Evolutionary conservation across 495 filamentous ascomycete species (phyloP), one percentile per base, ranked within the genome.

Genomic region (Tuber magnatum): DNA sequence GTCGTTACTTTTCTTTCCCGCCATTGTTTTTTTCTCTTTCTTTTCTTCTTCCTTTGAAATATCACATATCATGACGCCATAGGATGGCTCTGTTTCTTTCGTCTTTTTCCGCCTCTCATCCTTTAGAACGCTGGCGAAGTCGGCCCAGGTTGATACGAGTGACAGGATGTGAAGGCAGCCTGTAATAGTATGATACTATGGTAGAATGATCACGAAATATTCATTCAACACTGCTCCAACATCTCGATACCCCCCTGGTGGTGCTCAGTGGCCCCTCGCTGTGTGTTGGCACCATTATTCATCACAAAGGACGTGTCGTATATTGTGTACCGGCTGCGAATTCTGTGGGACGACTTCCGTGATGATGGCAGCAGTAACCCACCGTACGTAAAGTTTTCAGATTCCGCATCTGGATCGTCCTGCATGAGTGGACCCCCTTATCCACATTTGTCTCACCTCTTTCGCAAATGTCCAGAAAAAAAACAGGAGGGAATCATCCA

Each of bases 141-240:
- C 16, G 41, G 42, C 38, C 12, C 18, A 12, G 40, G 0, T 24
- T 7, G 46, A 44, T 20, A 10, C 75, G 75, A 76, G 75, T 76
- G 75, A 76, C 44, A 69, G 41, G 69, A 12, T 61, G 76, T 76
- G 75, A 76, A 76, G 42, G 56, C 14, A 14, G 35, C 28, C 28
- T 65, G 56, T 65, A 35, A 65, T 35, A 16, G 56, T 35, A 65
- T 35, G 5, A 28, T 35, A 35, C 56, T 20, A 35, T 65, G n/a
- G 28, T 61, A 61, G 2, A 7, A 40, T 2, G 7, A n/a, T 32
- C 18, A 65, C 56, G 14, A 65, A 32, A 35, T 32, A 20, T 65
- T 35, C 56, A 20, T 35, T 35, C 56, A 65, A 35, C 56, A 20
- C 14, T 5, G 3, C 14, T 20, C 14, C 56, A 32, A 35, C n/a